phyloP scores from a whole-genome alignment of 2,329 filamentous ascomycete species.

The Incumbomyces lentus region DNA sequence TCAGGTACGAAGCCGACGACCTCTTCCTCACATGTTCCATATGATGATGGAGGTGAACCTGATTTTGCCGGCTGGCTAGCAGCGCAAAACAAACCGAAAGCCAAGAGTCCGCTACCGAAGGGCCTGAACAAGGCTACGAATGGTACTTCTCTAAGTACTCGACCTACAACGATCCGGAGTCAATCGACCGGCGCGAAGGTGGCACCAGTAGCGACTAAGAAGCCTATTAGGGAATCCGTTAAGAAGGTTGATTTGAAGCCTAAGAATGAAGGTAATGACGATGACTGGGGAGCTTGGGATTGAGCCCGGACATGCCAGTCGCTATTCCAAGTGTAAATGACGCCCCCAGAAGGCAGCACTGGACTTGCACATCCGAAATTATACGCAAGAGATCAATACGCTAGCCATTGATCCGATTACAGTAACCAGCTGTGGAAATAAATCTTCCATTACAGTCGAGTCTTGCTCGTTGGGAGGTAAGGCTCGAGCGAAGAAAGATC shows the following conservation, averaged over 20 bases:
- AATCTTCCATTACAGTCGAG: no score
- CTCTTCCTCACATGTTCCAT: constrained; percentile 33
- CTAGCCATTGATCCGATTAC: no score
- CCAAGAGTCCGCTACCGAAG: constrained; percentile 67
- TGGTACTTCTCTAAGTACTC: constrained; percentile 25
- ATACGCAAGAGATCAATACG: no score
- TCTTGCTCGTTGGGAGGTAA: no score
- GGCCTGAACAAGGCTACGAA: constrained; percentile 57
- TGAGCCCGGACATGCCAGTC: constrained; percentile 17
- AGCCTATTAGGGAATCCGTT: constrained; percentile 29
- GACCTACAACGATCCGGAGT: constrained; percentile 29
- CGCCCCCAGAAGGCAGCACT: background rate
- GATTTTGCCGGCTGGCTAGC: constrained; percentile 95
- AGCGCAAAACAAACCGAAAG: constrained; percentile 69
- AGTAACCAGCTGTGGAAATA: no score
- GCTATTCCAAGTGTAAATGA: background rate
- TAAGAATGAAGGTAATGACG: constrained; percentile 31
- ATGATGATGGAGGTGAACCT: constrained; percentile 77
- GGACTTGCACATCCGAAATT: no score
- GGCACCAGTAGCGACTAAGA: constrained; percentile 32
- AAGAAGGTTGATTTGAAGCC: constrained; percentile 57
- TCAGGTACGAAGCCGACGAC: constrained; percentile 25
- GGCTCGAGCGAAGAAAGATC: no score
- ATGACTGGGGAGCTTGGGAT: constrained; percentile 41
- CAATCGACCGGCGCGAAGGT: constrained; percentile 27